phyloP scores from a whole-genome alignment of 345 rosid species.

The Citrus australasica region DNA sequence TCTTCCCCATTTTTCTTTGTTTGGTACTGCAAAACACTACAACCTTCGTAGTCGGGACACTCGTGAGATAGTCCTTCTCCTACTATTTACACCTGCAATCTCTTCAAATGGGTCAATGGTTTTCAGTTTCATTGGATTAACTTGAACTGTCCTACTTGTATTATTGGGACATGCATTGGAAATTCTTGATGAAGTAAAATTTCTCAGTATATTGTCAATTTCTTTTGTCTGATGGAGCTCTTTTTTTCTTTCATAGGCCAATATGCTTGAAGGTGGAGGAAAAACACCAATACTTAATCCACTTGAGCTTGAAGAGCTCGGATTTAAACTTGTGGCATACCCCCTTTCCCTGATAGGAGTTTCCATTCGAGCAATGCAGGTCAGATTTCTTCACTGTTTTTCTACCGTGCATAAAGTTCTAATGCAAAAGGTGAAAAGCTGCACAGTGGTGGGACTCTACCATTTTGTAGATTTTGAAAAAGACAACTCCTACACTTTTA shows the following conservation, averaged over 20 bases:
- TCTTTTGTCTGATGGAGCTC: slow-evolving; percentile 13
- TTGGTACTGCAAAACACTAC: not conserved
- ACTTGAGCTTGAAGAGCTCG: slow-evolving; percentile 75
- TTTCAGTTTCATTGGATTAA: not conserved
- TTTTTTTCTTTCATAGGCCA: slow-evolving; percentile 44
- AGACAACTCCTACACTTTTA: not conserved
- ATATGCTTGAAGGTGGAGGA: slow-evolving; percentile 94
- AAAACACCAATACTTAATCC: slow-evolving; percentile 71
- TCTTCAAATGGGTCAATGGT: not conserved
- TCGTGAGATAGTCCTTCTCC: not conserved
- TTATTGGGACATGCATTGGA: not conserved
- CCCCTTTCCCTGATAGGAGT: slow-evolving; percentile 86
- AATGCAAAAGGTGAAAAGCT: not conserved
- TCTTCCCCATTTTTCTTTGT: not conserved
- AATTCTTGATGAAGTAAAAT: not conserved
- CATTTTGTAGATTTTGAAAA: not conserved
- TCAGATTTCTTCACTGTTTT: slow-evolving; percentile 18
- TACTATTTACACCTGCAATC: not conserved
- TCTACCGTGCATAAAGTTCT: not conserved
- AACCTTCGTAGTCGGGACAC: not conserved
- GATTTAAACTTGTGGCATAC: slow-evolving; percentile 81
- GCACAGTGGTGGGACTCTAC: not conserved
- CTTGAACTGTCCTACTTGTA: not conserved
- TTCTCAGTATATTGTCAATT: not conserved
- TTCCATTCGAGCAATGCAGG: slow-evolving; percentile 94